phyloP scores from a whole-genome alignment of 2,329 filamentous ascomycete species.

The Xylaria sp. region DNA sequence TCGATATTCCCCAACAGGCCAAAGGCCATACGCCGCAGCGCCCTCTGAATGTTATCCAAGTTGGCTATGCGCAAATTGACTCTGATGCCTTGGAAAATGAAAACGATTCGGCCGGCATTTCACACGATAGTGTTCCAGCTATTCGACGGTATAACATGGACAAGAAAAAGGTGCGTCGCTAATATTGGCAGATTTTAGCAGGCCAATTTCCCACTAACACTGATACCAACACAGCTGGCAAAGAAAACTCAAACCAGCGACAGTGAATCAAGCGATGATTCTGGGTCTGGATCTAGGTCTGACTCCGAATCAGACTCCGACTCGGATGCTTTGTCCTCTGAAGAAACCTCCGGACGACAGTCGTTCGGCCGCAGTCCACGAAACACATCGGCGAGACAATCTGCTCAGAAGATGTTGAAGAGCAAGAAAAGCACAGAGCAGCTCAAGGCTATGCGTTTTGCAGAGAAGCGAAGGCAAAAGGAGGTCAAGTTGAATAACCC shows the following conservation, averaged over 20 bases:
- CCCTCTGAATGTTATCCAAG: constrained; percentile 64
- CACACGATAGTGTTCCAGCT: constrained; percentile 27
- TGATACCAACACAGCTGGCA: constrained; percentile 35
- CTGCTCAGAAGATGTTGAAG: constrained; percentile 42
- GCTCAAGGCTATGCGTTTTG: constrained; percentile 55
- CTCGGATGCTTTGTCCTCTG: constrained; percentile 35
- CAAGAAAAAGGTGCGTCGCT: constrained; percentile 37
- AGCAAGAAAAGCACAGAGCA: constrained; percentile 56
- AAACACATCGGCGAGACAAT: constrained; percentile 48
- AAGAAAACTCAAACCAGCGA: constrained; percentile 42
- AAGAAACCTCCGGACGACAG: constrained; percentile 34
- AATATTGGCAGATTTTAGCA: not conserved
- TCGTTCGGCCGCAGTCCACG: constrained; percentile 49
- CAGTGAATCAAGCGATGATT: constrained; percentile 44
- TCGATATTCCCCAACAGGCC: constrained; percentile 58
- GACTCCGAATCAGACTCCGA: constrained; percentile 23
- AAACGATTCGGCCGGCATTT: constrained; percentile 26
- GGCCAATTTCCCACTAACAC: constrained; percentile 36
- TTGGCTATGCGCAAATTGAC: constrained; percentile 56
- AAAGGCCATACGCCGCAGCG: constrained; percentile 42
- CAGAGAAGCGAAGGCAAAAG: constrained; percentile 66
- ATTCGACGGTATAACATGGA: constrained; percentile 43
- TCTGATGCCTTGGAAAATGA: constrained; percentile 34
- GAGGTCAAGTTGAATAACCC: constrained; percentile 67
- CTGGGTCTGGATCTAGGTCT: constrained; percentile 42